Percentiles rank a stretch among this genome's conserved stretches.
Conservation (phyloP, 2,329 filamentous ascomycete genomes). For the Trichoderma oligosporum region DNA sequence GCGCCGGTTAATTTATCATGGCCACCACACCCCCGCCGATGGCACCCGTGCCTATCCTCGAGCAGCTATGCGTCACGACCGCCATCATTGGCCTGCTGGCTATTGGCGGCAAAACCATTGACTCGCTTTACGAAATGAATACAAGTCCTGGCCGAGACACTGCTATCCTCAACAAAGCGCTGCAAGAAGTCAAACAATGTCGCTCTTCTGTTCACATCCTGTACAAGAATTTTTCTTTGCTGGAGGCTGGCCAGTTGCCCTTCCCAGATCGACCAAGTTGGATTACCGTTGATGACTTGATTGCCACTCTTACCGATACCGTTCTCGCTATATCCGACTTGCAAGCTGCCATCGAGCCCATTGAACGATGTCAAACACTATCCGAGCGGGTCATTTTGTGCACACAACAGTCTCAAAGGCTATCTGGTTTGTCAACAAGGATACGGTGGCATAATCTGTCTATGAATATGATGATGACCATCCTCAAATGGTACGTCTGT, state of each 20-base stretch:
- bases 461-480: constrained; percentile 40
- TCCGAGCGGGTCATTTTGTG: constrained; percentile 16
- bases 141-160: constrained; percentile 29
- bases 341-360: constrained; percentile 29
- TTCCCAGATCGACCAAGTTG: constrained; percentile 36
- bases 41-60: constrained; percentile 19
- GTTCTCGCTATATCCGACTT: constrained; percentile 36
- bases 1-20: background rate
- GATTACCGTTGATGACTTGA: constrained; percentile 35
- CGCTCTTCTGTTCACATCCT: constrained; percentile 37
- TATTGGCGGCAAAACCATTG: constrained; percentile 34
- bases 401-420: background rate
- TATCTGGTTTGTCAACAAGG: constrained; percentile 29
- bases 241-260: constrained; percentile 34
- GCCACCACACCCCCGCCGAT: constrained; percentile 2
- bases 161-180: constrained; percentile 29
- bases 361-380: constrained; percentile 16
- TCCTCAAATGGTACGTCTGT: constrained; percentile 37
- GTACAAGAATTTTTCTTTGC: constrained; percentile 34
- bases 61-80: constrained; percentile 34
- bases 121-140: constrained; percentile 36
- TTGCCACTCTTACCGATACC: constrained; percentile 36
- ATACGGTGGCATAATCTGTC: constrained; percentile 38
- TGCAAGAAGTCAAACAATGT: constrained; percentile 37
- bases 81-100: constrained; percentile 38